Evolutionary conservation across 257 asterid genomes (phyloP).

Genomic region (Salvia rosmarinus): DNA sequence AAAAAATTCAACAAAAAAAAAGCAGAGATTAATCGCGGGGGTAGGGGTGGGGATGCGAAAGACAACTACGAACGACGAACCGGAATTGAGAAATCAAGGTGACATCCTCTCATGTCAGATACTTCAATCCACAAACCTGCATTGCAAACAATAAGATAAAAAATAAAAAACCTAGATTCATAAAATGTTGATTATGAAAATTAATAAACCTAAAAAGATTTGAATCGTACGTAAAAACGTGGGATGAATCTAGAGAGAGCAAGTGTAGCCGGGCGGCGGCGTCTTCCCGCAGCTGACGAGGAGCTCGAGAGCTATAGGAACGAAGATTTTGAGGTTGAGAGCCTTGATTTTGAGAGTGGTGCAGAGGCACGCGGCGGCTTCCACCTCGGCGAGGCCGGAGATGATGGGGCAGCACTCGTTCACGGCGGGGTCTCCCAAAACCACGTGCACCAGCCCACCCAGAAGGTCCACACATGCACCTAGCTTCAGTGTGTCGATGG

Average conservation of each 20-base stretch:
- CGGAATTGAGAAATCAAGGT: not conserved
- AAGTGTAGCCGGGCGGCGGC: conserved; percentile 92
- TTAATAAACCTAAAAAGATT: too few relatives aligned
- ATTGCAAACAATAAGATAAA: not conserved
- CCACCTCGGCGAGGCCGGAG: conserved; percentile 59
- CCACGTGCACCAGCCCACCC: conserved; percentile 75
- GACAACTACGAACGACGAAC: conserved; percentile 19
- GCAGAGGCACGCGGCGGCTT: conserved; percentile 85
- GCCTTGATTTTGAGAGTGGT: conserved; percentile 71
- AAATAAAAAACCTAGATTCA: too few relatives aligned
- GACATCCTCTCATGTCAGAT: conserved; percentile 59
- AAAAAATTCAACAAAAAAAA: conserved; percentile 19
- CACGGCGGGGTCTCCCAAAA: conserved; percentile 72
- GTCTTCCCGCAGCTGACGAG: conserved; percentile 75
- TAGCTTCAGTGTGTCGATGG: conserved; percentile 69
- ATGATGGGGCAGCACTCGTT: conserved; percentile 78
- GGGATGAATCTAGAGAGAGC: conserved; percentile 52
- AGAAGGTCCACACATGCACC: conserved; percentile 87
- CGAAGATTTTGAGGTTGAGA: conserved; percentile 55
- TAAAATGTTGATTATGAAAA: too few relatives aligned
- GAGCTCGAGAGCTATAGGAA: conserved; percentile 76
- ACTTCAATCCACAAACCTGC: conserved; percentile 44
- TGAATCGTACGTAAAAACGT: not conserved
- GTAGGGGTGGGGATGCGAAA: not conserved
- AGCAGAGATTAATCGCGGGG: not conserved